These are phyloP conservation scores for Colletotrichum kahawae DNA, from an alignment of 2,329 filamentous ascomycete genomes.

Conservation along the genomic window DNA sequence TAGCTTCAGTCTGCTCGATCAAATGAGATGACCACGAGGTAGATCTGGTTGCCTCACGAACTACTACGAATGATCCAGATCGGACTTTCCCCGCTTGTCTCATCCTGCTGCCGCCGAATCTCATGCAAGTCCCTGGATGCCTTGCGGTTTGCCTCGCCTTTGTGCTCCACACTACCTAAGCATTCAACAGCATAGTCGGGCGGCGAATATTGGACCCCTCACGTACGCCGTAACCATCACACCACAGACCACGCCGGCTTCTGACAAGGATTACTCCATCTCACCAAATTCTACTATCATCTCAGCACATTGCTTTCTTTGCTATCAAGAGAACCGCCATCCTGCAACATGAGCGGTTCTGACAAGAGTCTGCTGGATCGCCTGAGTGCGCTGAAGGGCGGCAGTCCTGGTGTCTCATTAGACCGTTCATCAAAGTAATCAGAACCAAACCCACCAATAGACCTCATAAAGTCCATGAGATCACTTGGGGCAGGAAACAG, in stretches of 20 bases:
- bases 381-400: constrained; percentile 55
- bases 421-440: constrained; percentile 46
- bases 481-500: neutral
- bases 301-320: neutral
- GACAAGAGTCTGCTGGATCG: constrained; percentile 58
- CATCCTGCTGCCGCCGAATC: neutral
- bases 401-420: constrained; percentile 28
- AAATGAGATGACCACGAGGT: neutral
- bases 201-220: neutral
- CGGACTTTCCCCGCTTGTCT: neutral
- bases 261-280: neutral
- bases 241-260: neutral
- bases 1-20: neutral
- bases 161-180: neutral
- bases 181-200: neutral
- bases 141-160: constrained; percentile 3
- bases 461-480: neutral
- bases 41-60: neutral
- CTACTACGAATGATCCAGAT: neutral
- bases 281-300: neutral
- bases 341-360: neutral
- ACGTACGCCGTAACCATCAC: neutral
- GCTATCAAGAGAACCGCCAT: neutral
- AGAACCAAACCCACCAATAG: neutral
- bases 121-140: constrained; percentile 1